Conservation (phyloP, 2,329 filamentous ascomycete species). For the Aspergillus sp. region DNA sequence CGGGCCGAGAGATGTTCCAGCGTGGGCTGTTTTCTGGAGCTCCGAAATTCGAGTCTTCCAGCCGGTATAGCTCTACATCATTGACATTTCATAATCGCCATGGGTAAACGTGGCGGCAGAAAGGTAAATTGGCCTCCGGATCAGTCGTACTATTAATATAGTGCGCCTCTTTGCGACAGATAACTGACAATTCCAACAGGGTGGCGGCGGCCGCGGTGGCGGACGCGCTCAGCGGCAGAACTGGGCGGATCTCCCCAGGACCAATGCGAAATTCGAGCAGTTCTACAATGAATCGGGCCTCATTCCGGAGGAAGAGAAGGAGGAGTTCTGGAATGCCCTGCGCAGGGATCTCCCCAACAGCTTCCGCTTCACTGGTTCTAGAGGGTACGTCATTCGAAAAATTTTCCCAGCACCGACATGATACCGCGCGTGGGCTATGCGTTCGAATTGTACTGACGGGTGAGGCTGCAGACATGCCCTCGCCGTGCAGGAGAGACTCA, state of each 20-base stretch:
- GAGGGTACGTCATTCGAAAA: slow-evolving; percentile 59
- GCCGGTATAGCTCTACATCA: background rate
- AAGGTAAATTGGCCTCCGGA: slow-evolving; percentile 19
- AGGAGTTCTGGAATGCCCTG: slow-evolving; percentile 80
- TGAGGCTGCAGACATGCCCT: slow-evolving; percentile 71
- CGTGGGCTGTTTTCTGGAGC: slow-evolving; percentile 10
- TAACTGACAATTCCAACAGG: slow-evolving; percentile 23
- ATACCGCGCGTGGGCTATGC: background rate
- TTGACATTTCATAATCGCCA: slow-evolving; percentile 10
- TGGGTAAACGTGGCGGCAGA: slow-evolving; percentile 30
- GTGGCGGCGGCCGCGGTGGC: slow-evolving; percentile 43
- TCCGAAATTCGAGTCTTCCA: slow-evolving; percentile 5
- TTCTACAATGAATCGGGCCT: slow-evolving; percentile 81
- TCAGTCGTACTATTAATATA: background rate
- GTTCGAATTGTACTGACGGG: background rate
- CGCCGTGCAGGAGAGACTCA: slow-evolving; percentile 82
- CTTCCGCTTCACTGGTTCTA: slow-evolving; percentile 95
- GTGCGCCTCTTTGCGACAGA: background rate
- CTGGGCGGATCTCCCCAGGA: slow-evolving; percentile 67
- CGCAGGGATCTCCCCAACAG: slow-evolving; percentile 89
- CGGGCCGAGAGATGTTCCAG: slow-evolving; percentile 8
- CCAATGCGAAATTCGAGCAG: slow-evolving; percentile 79
- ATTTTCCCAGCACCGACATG: slow-evolving; percentile 5
- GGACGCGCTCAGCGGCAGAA: slow-evolving; percentile 33
- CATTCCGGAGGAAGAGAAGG: slow-evolving; percentile 73